Evolutionary conservation across 345 rosid genomes (phyloP), one percentile per base, ranked within the genome.

Genomic region (Trapa incisa): DNA sequence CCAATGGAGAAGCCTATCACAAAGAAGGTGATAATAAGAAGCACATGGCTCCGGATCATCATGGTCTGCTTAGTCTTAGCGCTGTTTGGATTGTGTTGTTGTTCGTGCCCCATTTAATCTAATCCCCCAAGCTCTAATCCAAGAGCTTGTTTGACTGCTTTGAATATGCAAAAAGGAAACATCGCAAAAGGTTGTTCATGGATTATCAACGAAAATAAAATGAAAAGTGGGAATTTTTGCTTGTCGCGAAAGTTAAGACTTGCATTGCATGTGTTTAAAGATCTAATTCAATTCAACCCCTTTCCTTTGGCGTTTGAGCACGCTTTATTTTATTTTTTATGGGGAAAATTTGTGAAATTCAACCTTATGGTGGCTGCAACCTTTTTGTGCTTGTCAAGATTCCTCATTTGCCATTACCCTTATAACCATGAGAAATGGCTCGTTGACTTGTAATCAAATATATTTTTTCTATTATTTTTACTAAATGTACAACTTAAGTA

Each of bases 161-260:
- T 58, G 63, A 58, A 32, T 33, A 58, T 8, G 60, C 60, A 22
- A 54, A 22, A 35, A 54, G 60, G 60, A 54, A 54, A 54, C 60
- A 54, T 22, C 6, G 5, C 29, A 54, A 11, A 7, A 54, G 22
- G 60, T n/a, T 22, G 60, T n/a, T 22, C 17, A 54, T n/a, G n/a
- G 17, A 54, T n/a, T 54, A 1, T 1, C 0, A n/a, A 50, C 12
- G 17, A n/a, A n/a, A 4, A 15, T 3, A 1, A 15, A 0, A 50
- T 15, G 56, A 50, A 50, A 50, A n/a, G 10, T 4, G 33, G 33
- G 35, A 11, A 7, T n/a, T n/a, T 22, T 54, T 0, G 60, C 60
- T 54, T 54, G 22, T 22, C 6, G 17, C 33, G 60, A 54, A 54
- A 54, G 60, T 54, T 5, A 22, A 54, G 60, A 54, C 22, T 6